Conservation (phyloP, 306 rosid genomes). For the Fragaria nilgerrensis region DNA sequence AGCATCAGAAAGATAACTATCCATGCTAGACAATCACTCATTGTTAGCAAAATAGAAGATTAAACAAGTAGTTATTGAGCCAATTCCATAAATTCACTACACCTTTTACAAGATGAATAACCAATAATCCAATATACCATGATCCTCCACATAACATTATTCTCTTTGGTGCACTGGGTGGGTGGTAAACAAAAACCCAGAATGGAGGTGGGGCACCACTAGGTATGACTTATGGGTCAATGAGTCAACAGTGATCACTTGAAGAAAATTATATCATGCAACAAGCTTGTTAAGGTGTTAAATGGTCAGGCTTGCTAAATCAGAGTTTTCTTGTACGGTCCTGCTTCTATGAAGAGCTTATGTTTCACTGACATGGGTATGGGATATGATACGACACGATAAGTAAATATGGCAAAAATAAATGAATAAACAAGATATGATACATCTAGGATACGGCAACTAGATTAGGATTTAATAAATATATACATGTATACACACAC, state of each 20-base stretch:
- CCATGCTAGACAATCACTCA: not conserved
- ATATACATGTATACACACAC: no score
- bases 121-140: not conserved
- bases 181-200: not conserved
- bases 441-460: not conserved
- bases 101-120: not conserved
- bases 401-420: not conserved
- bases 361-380: not conserved
- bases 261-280: not conserved
- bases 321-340: not conserved
- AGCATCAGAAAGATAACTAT: not conserved
- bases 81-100: not conserved
- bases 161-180: not conserved
- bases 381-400: not conserved
- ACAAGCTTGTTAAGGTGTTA: not conserved
- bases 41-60: not conserved
- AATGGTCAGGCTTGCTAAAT: slow-evolving; percentile 1
- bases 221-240: not conserved
- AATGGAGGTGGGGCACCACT: not conserved
- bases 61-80: not conserved
- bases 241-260: not conserved
- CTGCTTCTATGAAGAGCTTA: not conserved
- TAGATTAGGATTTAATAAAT: not conserved
- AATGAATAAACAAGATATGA: not conserved
- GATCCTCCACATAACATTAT: not conserved